These are phyloP conservation scores for Rhizopus arrhizus DNA, from an alignment of 371 early-diverging fungal species.

Conservation along the genomic window DNA sequence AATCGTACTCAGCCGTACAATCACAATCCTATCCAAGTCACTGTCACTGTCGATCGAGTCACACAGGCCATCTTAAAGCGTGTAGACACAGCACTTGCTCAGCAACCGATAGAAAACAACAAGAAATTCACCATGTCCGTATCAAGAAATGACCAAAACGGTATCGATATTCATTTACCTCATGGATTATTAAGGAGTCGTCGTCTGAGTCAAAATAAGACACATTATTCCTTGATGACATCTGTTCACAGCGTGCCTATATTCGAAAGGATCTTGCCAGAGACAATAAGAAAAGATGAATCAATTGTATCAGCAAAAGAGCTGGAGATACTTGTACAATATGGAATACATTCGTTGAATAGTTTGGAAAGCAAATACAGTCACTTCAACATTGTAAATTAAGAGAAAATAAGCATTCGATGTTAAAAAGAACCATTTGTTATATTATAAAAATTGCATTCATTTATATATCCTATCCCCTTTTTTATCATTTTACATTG, in stretches of 20 bases:
- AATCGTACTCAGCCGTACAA: slow-evolving; percentile 11
- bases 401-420: too few relatives aligned
- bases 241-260: too few relatives aligned
- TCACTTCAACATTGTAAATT: background rate
- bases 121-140: slow-evolving; percentile 23
- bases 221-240: slow-evolving; percentile 10
- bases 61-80: slow-evolving; percentile 26
- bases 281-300: background rate
- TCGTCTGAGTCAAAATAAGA: slow-evolving; percentile 26
- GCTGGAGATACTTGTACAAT: background rate
- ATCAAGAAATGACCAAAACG: slow-evolving; percentile 24
- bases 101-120: slow-evolving; percentile 9
- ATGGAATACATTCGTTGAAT: background rate
- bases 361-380: background rate
- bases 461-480: too few relatives aligned
- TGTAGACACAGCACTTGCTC: slow-evolving; percentile 14
- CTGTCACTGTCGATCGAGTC: slow-evolving; percentile 20
- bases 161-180: slow-evolving; percentile 39
- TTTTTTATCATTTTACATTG: too few relatives aligned
- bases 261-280: too few relatives aligned
- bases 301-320: background rate
- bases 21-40: slow-evolving; percentile 2
- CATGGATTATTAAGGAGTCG: slow-evolving; percentile 38
- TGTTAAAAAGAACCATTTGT: too few relatives aligned
- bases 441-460: too few relatives aligned